Conservation (phyloP, 441 rosid genomes). For the Corymbia citriodora region DNA sequence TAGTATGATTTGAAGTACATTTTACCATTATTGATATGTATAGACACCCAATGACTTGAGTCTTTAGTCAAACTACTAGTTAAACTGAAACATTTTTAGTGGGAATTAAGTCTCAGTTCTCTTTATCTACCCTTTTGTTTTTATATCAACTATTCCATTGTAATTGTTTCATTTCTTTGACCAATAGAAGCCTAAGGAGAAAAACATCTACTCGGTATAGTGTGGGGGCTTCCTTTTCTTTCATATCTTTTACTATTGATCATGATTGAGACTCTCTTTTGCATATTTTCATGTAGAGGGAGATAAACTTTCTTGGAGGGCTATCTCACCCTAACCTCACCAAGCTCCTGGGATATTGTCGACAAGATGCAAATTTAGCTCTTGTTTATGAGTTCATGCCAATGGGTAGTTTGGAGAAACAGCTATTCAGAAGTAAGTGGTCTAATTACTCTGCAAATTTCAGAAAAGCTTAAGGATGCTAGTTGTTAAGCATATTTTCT, state of each 20-base stretch:
- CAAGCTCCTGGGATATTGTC: background rate
- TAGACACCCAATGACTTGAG: background rate
- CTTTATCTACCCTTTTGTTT: background rate
- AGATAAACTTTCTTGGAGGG: background rate
- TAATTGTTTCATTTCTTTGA: background rate
- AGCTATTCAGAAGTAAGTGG: background rate
- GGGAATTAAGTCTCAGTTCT: background rate
- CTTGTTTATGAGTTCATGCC: background rate
- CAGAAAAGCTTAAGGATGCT: background rate
- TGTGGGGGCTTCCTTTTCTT: background rate
- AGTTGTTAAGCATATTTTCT: background rate
- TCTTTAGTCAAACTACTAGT: background rate
- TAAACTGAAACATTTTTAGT: background rate
- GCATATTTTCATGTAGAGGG: background rate
- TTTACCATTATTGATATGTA: background rate
- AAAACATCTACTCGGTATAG: background rate
- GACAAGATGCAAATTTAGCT: background rate
- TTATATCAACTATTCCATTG: background rate
- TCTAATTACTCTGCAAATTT: background rate
- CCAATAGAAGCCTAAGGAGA: background rate
- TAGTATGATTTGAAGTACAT: background rate
- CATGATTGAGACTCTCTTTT: background rate
- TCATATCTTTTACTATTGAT: background rate
- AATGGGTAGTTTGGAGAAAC: background rate
- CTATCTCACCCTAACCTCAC: constrained; percentile 1